Evolutionary conservation across 2,329 filamentous ascomycete species (phyloP), one percentile per base, ranked within the genome.

Genomic region (Thermothelomyces thermophilus): DNA sequence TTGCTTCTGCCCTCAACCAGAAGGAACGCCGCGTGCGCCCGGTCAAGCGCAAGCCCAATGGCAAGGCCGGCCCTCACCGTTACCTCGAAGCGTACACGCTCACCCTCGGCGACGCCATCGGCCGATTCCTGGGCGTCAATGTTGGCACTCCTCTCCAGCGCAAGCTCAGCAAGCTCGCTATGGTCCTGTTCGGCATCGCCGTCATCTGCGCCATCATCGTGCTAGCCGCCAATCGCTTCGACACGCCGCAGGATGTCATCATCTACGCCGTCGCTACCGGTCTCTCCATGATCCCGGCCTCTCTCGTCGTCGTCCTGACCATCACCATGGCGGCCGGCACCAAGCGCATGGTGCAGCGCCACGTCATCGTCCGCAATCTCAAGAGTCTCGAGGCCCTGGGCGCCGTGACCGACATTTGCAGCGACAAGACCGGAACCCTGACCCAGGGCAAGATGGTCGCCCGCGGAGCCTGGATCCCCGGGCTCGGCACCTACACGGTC

Each of bases 351-450:
- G 74, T 75, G 6, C 70, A 73, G 57, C 69, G 75, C 10, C 70
- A 80, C 57, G 76, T 80, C 41, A 72, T 81, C 48, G 74, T 80
- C 19, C 70, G 76, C 51, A 82, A 83, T 58, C 75, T 86, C 62
- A 74, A 79, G 9, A 78, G 79, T 4, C 73, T 86, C 6, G 83
- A 86, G 60, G 82, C 82, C n/a, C 74, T 86, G 37, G 83, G 82
- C 40, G 82, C 80, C 48, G 81, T 86, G 14, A 85, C 80, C 51
- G 79, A 83, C 57, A 83, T 86, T 50, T 85, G 82, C 66, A 83
- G 79, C 35, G 82, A 85, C 71, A 86, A 86, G 69, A 86, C 82
- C 1, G 83, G 83, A 28, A 86, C 82, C 0, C 68, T 83, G 37
- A 83, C 80, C 3, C 79, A 82, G 59, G 78, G 82, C 52, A 82